Evolutionary conservation across 176 grass and related monocot species (phyloP).

Genomic region (Triticum urartu): DNA sequence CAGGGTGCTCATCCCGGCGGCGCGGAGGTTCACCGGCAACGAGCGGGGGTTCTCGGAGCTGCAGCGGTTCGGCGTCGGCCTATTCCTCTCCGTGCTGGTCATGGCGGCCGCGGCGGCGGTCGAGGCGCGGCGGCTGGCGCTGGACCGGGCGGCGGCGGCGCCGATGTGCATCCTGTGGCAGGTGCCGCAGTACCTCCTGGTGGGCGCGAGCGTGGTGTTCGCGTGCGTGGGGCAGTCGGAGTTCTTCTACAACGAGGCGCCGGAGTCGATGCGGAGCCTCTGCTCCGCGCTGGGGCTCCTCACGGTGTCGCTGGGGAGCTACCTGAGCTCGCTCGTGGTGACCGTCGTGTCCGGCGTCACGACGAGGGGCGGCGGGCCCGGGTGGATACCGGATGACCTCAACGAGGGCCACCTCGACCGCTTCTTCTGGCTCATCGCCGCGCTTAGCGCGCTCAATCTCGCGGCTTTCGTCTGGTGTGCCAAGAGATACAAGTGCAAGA

Average conservation of each 20-base stretch:
- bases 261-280: slow-evolving; percentile 54
- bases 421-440: slow-evolving; percentile 56
- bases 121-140: slow-evolving; percentile 54
- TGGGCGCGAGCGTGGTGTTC: slow-evolving; percentile 55
- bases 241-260: slow-evolving; percentile 65
- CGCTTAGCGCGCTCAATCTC: slow-evolving; percentile 41
- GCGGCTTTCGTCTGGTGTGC: slow-evolving; percentile 42
- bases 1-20: slow-evolving; percentile 52
- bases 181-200: slow-evolving; percentile 54
- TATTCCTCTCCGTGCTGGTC: slow-evolving; percentile 63
- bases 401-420: slow-evolving; percentile 55
- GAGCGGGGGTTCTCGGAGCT: slow-evolving; percentile 71
- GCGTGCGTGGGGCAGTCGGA: slow-evolving; percentile 51
- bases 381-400: slow-evolving; percentile 62
- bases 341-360: slow-evolving; percentile 36
- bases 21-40: slow-evolving; percentile 53
- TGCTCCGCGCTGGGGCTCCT: slow-evolving; percentile 44
- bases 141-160: slow-evolving; percentile 26
- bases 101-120: slow-evolving; percentile 64
- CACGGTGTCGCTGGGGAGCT: slow-evolving; percentile 44
- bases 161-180: slow-evolving; percentile 82
- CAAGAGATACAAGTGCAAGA: slow-evolving; percentile 33
- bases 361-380: slow-evolving; percentile 24
- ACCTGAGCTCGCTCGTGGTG: slow-evolving; percentile 58
- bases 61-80: slow-evolving; percentile 63